Conservation (phyloP, 768 basidiomycete species). For the Boletus tomentosulus region DNA sequence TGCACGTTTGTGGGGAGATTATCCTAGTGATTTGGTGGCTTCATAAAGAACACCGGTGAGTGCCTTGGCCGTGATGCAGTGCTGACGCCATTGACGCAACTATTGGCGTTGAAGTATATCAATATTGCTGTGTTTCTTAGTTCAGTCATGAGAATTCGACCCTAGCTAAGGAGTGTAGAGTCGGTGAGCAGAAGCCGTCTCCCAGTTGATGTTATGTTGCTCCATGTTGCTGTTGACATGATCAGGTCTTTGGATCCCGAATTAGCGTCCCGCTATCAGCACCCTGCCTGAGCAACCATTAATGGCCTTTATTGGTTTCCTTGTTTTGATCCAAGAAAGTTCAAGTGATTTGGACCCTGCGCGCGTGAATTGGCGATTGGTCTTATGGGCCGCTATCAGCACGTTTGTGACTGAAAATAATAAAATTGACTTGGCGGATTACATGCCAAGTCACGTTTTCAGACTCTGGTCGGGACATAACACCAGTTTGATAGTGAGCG, state of each 20-base stretch:
- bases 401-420: background rate
- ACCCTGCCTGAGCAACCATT: background rate
- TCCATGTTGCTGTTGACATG: background rate
- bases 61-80: conserved; percentile 1
- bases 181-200: conserved; percentile 2
- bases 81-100: background rate
- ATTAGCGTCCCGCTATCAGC: background rate
- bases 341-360: conserved; percentile 1
- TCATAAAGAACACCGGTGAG: conserved; percentile 2
- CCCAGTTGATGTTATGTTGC: background rate
- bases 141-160: conserved; percentile 4
- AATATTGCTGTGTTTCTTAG: conserved; percentile 5
- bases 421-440: background rate
- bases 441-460: no score
- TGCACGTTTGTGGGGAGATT: conserved; percentile 1
- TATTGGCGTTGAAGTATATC: background rate
- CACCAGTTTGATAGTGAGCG: conserved; percentile 3
- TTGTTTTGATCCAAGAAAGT: conserved; percentile 4
- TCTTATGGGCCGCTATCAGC: background rate
- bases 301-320: background rate
- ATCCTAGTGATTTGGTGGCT: conserved; percentile 1
- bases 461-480: no score
- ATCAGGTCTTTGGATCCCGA: background rate
- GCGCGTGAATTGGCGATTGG: background rate
- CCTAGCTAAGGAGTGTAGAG: background rate